Evolutionary conservation across 2,329 filamentous ascomycete species (phyloP), one percentile per base, ranked within the genome.

Genomic region (Epichloe bromicola): DNA sequence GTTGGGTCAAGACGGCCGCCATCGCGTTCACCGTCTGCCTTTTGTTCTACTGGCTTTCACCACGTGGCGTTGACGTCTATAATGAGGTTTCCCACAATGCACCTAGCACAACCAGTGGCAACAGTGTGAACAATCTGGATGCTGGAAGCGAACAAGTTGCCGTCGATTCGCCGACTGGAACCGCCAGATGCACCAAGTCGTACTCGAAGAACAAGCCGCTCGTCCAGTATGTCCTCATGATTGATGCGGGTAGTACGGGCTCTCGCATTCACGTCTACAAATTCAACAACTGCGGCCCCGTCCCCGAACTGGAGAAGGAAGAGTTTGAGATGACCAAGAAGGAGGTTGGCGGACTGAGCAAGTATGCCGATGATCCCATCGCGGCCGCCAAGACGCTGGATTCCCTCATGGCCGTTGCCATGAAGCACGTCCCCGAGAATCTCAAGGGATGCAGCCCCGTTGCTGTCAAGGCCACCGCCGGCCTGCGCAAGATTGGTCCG

Each of bases 211-310:
- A 88, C 57, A 97, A 96, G 73, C 91, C 93, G 47, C 80, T 98
- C 58, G 84, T 96, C 55, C 93, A 98, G 66, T 98, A 97, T 72
- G 94, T 93, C 55, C 79, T 97, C 63, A 98, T 98, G 93, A 88
- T 98, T 63, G 93, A 98, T 69, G 93, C 93, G 46, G 93, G 93
- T 60, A 97, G 90, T 74, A 97, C 93, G 50, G 93, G 93, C 54
- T 97, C 93, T 54, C 86, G 93, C 60, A 96, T 98, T 65, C 94
- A 98, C 73, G 89, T 97, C 53, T 98, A 96, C 77, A 87, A 89
- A 65, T 98, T 97, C 80, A 97, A 97, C 76, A 97, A 97, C 74
- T 98, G 91, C 72, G 93, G 90, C 12, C 72, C 88, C 7, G 90
- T 90, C n/a, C 93, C 93, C 26, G 90, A 96, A 70, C 79, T 98